Evolutionary conservation across 2,329 filamentous ascomycete species (phyloP), one percentile per base, ranked within the genome.

Genomic region (Sordariomycetes sp.): DNA sequence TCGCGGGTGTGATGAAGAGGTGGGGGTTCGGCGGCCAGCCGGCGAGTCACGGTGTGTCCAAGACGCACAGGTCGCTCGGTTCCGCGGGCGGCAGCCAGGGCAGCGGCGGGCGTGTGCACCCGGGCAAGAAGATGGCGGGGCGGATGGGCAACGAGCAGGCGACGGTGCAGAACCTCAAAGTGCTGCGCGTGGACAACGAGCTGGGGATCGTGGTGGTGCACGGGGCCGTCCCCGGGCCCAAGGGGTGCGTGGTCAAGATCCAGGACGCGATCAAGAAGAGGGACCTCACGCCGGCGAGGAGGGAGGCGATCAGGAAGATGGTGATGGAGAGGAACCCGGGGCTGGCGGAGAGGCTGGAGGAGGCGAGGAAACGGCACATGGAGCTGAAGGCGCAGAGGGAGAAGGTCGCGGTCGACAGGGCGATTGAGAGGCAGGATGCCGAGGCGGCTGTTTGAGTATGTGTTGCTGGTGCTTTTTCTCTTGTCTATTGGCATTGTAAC

Each of bases 111-210:
- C 85, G 94, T 74, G 93, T 99, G 25, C 77, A 91, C 69, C 94
- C 94, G 0, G 94, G 94, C 61, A 99, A 99, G 83, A 94, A 91
- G 76, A 99, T 99, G 94, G 85, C 94, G 3, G 94, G 94, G 58
- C 85, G 90, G 60, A 97, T 99, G 94, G 94, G 94, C 62, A 89
- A 88, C 63, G 82, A 96, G 72, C 85, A 83, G 64, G 88, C 91
- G 59, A 99, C 94, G 54, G 81, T 94, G 59, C 92, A 97, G 79
- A 97, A 96, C 73, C 76, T 97, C 65, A 89, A 87, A 74, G 85
- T 99, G 57, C 75, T 99, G 70, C 87, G 90, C 77, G 87, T 96
- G 37, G 91, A 97, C 74, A 81, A 86, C 65, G 87, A 89, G 71
- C 87, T 92, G 67, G 94, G 94, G 22, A 83, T 96, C 65, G 84